phyloP scores from a whole-genome alignment of 1,284 basidiomycete genomes.

The Phellopilus nigrolimitatus region DNA sequence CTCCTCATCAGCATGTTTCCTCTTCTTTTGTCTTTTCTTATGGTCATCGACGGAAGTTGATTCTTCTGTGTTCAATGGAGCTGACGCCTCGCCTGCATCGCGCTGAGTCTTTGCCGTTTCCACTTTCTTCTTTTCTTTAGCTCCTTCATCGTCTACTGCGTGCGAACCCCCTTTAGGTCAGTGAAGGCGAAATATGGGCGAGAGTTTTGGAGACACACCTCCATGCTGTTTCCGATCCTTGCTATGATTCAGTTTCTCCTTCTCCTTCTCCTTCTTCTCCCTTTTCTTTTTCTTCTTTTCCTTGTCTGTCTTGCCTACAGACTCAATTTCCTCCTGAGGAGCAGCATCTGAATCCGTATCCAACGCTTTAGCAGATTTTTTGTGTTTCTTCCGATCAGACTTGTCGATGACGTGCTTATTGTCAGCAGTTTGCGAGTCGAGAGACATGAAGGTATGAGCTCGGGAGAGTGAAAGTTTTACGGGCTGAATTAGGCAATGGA shows the following conservation, averaged over 20 bases:
- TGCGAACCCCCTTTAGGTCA: background rate
- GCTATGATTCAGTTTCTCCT: background rate
- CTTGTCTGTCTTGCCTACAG: conserved; percentile 9
- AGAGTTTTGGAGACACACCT: too few relatives aligned
- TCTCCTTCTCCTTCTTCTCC: conserved; percentile 19
- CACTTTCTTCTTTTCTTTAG: conserved; percentile 18
- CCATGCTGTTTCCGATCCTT: background rate
- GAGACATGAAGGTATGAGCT: too few relatives aligned
- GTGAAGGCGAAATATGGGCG: background rate
- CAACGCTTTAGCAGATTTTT: background rate
- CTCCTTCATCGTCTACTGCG: background rate
- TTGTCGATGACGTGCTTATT: conserved; percentile 18
- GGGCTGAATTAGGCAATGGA: too few relatives aligned
- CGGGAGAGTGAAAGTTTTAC: too few relatives aligned
- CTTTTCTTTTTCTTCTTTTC: conserved; percentile 27
- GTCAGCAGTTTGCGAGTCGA: conserved; percentile 23
- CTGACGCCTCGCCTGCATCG: too few relatives aligned
- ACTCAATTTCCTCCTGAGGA: background rate
- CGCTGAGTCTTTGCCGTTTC: conserved; percentile 29
- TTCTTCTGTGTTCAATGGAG: too few relatives aligned
- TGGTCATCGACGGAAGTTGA: conserved; percentile 23
- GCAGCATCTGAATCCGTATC: background rate
- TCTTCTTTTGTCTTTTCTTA: conserved; percentile 27
- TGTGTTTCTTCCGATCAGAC: background rate
- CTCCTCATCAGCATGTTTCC: conserved; percentile 2